Base-by-base conservation (phyloP, 441 rosid species). In the Croton setiger region DNA sequence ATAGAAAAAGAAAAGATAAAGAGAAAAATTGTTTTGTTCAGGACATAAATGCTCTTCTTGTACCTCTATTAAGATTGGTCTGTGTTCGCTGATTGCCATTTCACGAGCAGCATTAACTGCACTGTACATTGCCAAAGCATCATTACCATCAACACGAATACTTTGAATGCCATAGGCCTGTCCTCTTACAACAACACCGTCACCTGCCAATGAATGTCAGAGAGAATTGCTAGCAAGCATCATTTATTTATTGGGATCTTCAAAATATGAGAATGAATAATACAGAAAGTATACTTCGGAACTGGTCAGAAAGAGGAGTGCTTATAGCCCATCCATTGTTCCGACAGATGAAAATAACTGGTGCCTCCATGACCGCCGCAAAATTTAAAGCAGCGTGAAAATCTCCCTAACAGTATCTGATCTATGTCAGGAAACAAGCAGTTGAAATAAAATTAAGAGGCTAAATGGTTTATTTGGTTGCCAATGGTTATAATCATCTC, bases 311-410 rank as follows among this genome's bases (percentile, higher is more conserved):
- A 59, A 82, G 75, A 17, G 93, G 97, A 69, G 97, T 91, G 63
- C 98, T 93, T 72, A 93, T 93, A 5, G 96, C 97, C 98, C 97
- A 91, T 79, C 97, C 96, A 55, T 91, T 93, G 82, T 91, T 93
- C 36, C 97, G 83, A 73, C 98, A 93, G 53, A 93, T 80, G 48
- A 93, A 93, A 31, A 93, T 75, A 39, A 93, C 93, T 0, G 97
- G 96, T 60, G 95, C 88, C 76, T 91, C 96, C 79, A 76, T 75
- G 37, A 93, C 96, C 0, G 98, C 98, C 17, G 95, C 96, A 68
- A 93, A 91, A 70, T 93, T 93, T 70, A 91, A 65, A 67, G 91
- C 95, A 54, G 86, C 98, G 70, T 93, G 98, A 79, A 88, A 93
- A 76, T 93, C 98, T 78, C 97, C 98, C 98, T 93, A 75, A 31